Evolutionary conservation across 495 filamentous ascomycete species (phyloP), one percentile per base, ranked within the genome.

Genomic region (Friedmanniomyces simplex): DNA sequence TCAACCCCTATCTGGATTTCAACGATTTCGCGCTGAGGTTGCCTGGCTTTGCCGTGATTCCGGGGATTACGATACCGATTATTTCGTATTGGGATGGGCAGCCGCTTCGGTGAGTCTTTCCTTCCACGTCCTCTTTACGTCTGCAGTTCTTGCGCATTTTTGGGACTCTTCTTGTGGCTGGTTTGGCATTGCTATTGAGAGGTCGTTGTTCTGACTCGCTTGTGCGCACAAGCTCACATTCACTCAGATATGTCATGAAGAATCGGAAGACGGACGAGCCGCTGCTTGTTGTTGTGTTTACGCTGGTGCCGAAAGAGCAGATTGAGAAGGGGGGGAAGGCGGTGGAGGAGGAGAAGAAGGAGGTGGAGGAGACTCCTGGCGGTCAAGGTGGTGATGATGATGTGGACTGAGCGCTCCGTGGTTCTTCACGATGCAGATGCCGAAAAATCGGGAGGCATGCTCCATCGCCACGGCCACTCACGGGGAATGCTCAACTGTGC

Each of bases 1-100:
- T 83, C 63, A 96, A 96, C 66, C 82, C 84, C n/a, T 96, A 91
- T 74, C 67, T 98, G 42, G 86, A 90, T 68, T 95, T 96, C 64
- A 82, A 81, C 66, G 84, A 86, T 57, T 88, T 95, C 64, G 77
- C 84, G n/a, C 69, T 97, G 21, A 78, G 81, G 50, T 64, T 97
- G 18, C 91, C 91, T 5, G 88, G 89, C 0, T 88, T 90, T 54
- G 77, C 76, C 8, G 59, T 95, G 7, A 82, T 82, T 18, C 89
- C 91, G 8, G 86, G 86, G 0, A 86, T 89, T 55, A 79, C 77
- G 13, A 66, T 96, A 2, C 83, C 83, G 84, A 83, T 93, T 24
- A 76, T 89, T 63, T 81, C 80, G 52, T 91, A 95, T 68, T 85
- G 91, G 74, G 85, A 93, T 69, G 86, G 86, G 13, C 84, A 91